These are phyloP conservation scores for Coemansia sp. DNA, from an alignment of 192 early-diverging fungal genomes.

Conservation along the genomic window DNA sequence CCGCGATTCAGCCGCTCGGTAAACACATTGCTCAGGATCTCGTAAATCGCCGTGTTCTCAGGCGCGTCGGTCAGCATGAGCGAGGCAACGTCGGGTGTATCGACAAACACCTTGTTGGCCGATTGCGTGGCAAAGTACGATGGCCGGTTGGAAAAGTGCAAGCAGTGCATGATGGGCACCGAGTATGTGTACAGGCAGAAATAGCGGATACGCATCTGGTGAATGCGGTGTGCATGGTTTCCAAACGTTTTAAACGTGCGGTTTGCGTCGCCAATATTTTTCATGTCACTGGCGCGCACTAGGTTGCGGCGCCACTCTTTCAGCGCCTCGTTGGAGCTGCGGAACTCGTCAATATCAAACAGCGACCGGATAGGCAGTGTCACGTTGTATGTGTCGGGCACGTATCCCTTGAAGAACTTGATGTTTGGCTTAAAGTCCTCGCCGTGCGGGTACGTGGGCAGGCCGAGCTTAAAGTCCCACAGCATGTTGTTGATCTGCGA, in stretches of 20 bases:
- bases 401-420: slow-evolving; percentile 11
- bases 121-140: slow-evolving; percentile 25
- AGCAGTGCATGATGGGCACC: slow-evolving; percentile 13
- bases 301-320: slow-evolving; percentile 18
- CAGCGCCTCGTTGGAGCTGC: slow-evolving; percentile 14
- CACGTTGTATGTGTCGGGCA: background rate
- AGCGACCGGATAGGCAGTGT: slow-evolving; percentile 17
- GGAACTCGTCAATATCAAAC: slow-evolving; percentile 32
- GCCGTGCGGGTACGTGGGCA: slow-evolving; percentile 10
- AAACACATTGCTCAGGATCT: slow-evolving; percentile 30
- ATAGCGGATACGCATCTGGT: slow-evolving; percentile 31
- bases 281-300: slow-evolving; percentile 12
- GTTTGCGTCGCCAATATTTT: background rate
- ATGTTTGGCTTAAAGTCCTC: slow-evolving; percentile 11
- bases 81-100: background rate
- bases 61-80: background rate
- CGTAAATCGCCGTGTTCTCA: slow-evolving; percentile 33
- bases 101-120: slow-evolving; percentile 8
- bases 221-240: slow-evolving; percentile 19
- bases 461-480: slow-evolving; percentile 23
- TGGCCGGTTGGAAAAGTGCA: slow-evolving; percentile 42
- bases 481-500: slow-evolving; percentile 26
- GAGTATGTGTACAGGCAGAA: slow-evolving; percentile 38
- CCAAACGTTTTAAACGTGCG: slow-evolving; percentile 26
- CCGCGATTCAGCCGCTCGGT: slow-evolving; percentile 27